These are phyloP conservation scores for Boletellus emodensis DNA, from an alignment of 768 basidiomycete genomes.

Conservation along the genomic window DNA sequence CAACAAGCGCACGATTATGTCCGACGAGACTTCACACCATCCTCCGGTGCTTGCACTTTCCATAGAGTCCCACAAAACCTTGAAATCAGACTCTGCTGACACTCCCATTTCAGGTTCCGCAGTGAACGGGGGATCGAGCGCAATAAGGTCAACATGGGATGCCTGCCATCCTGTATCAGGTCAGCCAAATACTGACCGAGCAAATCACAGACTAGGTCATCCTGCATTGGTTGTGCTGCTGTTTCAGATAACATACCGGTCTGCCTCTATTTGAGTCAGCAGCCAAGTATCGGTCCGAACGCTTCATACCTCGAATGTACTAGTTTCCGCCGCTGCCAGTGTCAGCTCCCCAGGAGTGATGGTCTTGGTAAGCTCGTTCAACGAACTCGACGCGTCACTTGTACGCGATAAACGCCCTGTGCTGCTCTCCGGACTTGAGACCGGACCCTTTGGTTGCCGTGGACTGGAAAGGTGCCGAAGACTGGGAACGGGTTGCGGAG, in stretches of 20 bases:
- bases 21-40: slow-evolving; percentile 62
- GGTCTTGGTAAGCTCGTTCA: slow-evolving; percentile 22
- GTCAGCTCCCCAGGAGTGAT: slow-evolving; percentile 32
- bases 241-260: not conserved
- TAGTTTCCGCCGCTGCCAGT: slow-evolving; percentile 21
- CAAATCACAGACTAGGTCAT: slow-evolving; percentile 19
- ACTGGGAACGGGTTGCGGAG: slow-evolving; percentile 50
- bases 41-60: slow-evolving; percentile 50
- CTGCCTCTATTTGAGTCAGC: slow-evolving; percentile 13
- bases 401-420: slow-evolving; percentile 30
- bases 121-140: slow-evolving; percentile 69
- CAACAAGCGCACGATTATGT: slow-evolving; percentile 50
- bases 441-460: slow-evolving; percentile 32
- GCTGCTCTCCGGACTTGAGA: slow-evolving; percentile 34
- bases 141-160: slow-evolving; percentile 56
- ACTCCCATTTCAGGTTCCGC: slow-evolving; percentile 36
- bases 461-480: slow-evolving; percentile 35
- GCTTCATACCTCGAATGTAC: slow-evolving; percentile 19
- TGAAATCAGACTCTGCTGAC: slow-evolving; percentile 42
- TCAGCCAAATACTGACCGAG: not conserved
- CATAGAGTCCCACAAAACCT: slow-evolving; percentile 52
- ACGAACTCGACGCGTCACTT: slow-evolving; percentile 21
- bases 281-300: not conserved
- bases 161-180: slow-evolving; percentile 28
- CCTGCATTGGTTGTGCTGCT: slow-evolving; percentile 2